A percentile compares a stretch with the other conserved stretches of the same genome.
Conservation (phyloP, 1,284 basidiomycete species). For the Pseudozyma tsukubaensis region DNA sequence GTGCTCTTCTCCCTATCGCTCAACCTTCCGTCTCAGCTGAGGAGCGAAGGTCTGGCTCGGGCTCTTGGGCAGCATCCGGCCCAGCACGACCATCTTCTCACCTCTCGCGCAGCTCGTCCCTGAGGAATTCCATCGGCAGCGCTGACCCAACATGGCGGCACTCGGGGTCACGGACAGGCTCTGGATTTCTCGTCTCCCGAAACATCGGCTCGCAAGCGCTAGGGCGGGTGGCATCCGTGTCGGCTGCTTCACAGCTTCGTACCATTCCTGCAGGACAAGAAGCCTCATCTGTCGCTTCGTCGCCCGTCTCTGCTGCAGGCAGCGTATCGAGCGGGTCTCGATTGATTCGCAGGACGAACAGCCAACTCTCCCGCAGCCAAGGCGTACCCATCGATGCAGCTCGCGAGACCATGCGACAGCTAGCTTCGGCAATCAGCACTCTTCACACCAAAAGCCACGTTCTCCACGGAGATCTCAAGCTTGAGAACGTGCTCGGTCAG, state of each 20-base stretch:
- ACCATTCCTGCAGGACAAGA: constrained; percentile 48
- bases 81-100: constrained; percentile 20
- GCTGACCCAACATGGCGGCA: constrained; percentile 17
- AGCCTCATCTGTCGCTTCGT: constrained; percentile 30
- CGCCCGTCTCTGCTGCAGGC: constrained; percentile 37
- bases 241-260: constrained; percentile 36
- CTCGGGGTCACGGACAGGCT: constrained; percentile 37
- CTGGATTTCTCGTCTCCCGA: constrained; percentile 34
- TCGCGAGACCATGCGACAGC: constrained; percentile 88
- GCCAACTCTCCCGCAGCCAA: constrained; percentile 38
- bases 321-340: constrained; percentile 39
- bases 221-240: constrained; percentile 35
- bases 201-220: constrained; percentile 15
- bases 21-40: constrained; percentile 18
- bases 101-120: constrained; percentile 42
- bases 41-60: constrained; percentile 30
- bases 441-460: constrained; percentile 82
- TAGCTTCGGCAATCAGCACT: constrained; percentile 85
- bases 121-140: constrained; percentile 24
- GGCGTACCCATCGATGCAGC: constrained; percentile 71
- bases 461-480: constrained; percentile 78
- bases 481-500: constrained; percentile 85
- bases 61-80: constrained; percentile 33
- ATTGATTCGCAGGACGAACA: constrained; percentile 32
- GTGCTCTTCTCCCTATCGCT: constrained; percentile 14